Evolutionary conservation across 1,139 yeast species (phyloP), one percentile per base, ranked within the genome.

Genomic region (Yamadazyma triangularis): DNA sequence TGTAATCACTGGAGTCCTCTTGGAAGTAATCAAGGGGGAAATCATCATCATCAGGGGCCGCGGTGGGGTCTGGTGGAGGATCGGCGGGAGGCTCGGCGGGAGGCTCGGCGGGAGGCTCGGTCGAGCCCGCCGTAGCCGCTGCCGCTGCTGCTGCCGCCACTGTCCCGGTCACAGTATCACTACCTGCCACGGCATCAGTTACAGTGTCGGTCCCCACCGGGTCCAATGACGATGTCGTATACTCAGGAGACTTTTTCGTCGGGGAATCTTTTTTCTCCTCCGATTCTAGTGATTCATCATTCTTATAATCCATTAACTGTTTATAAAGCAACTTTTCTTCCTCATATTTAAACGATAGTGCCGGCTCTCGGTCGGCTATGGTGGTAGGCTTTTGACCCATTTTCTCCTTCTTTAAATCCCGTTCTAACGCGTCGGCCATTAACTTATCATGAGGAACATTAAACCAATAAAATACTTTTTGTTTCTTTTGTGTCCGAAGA

Each of bases 391-490:
- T 56, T 41, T 77, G 83, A 31, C 69, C 68, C 22, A 63, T 36
- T 28, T 62, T 56, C 47, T 89, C 96, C 49, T 86, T 80, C 55
- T 88, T 88, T 51, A 89, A 61, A 51, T 91, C 98, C 46, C 98
- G 68, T 56, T 89, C 97, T 33, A 91, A 62, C 1, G 97, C 97
- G 57, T 91, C 98, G 3, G 91, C 79, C 73, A 91, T 89, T 30
- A 91, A 62, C 50, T 85, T 80, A 53, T 91, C 96, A 58, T 91
- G 97, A 26, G 93, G 91, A 6, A 91, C 97, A 50, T 89, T 83
- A 55, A 85, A 89, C 98, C 98, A 91, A 55, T 82, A 88, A 53
- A 91, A 91, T 24, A 91, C 97, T 54, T 91, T 91, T 54, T 91
- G 98, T 53, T 91, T 91, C 68, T 91, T 91, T 51, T 91, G 97